Conservation (phyloP, 129 eudicot genomes). For the Flaveria sonorensis region DNA sequence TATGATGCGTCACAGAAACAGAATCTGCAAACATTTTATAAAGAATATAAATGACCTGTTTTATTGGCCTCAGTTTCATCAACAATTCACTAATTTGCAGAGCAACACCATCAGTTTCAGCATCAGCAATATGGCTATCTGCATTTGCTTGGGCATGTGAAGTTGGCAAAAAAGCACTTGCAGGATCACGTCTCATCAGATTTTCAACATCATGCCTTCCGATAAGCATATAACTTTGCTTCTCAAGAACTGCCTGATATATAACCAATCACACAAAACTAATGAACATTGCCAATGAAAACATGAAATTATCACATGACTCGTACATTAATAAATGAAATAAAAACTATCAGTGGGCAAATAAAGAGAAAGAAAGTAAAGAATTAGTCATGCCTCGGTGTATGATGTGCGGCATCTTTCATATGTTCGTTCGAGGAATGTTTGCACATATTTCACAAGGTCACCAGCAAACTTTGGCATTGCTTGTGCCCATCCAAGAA, state of each 20-base stretch:
- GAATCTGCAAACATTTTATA: not conserved
- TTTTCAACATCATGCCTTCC: slow-evolving; percentile 94
- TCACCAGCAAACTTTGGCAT: slow-evolving; percentile 97
- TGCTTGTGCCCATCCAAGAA: slow-evolving; percentile 99
- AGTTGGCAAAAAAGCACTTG: slow-evolving; percentile 77
- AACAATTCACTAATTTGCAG: slow-evolving; percentile 71
- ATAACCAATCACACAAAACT: slow-evolving; percentile 31
- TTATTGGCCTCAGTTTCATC: slow-evolving; percentile 87
- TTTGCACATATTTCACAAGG: slow-evolving; percentile 84
- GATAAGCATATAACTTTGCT: slow-evolving; percentile 98
- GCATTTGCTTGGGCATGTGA: slow-evolving; percentile 48
- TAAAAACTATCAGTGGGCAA: slow-evolving; percentile 11
- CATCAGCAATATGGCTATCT: slow-evolving; percentile 51
- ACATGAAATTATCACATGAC: slow-evolving; percentile 11
- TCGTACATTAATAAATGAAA: slow-evolving; percentile 4
- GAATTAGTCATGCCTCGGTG: slow-evolving; percentile 68
- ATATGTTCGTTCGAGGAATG: slow-evolving; percentile 91
- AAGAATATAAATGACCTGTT: slow-evolving; percentile 55
- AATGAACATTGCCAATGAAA: slow-evolving; percentile 11
- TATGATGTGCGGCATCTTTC: slow-evolving; percentile 99
- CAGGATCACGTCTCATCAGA: slow-evolving; percentile 84
- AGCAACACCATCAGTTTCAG: slow-evolving; percentile 60
- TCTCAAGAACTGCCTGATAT: slow-evolving; percentile 99
- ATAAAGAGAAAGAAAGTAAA: slow-evolving; percentile 21
- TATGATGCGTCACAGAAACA: slow-evolving; percentile 7